Evolutionary conservation across 1,284 basidiomycete genomes (phyloP).

Genomic region (Trametes hirsuta): DNA sequence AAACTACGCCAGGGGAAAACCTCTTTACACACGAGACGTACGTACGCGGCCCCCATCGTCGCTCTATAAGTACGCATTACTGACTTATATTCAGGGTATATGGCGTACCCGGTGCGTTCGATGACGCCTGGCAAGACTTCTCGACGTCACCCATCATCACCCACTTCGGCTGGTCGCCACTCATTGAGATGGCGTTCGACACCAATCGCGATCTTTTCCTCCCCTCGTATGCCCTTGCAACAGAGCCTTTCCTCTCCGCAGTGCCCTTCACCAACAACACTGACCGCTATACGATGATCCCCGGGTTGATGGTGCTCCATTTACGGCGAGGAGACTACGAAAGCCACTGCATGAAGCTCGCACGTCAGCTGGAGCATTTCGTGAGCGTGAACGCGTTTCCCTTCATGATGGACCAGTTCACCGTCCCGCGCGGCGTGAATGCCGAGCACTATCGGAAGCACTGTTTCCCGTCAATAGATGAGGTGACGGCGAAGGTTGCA

Average conservation of each 20-base stretch:
- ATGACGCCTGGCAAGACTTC: conserved; percentile 42
- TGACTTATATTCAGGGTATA: conserved; percentile 37
- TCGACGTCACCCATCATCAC: conserved; percentile 40
- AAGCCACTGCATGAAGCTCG: conserved; percentile 52
- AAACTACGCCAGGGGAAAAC: conserved; percentile 20
- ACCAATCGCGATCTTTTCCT: conserved; percentile 40
- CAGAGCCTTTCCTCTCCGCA: conserved; percentile 21
- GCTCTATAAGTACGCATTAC: background rate
- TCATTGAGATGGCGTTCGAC: conserved; percentile 42
- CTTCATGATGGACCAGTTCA: conserved; percentile 42
- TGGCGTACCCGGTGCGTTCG: conserved; percentile 36
- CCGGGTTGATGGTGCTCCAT: conserved; percentile 58
- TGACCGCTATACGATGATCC: conserved; percentile 31
- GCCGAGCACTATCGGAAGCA: conserved; percentile 41
- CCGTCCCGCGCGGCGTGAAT: conserved; percentile 33
- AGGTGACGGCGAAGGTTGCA: conserved; percentile 47
- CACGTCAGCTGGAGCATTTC: conserved; percentile 43
- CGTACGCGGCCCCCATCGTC: too few relatives aligned
- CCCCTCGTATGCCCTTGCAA: conserved; percentile 8
- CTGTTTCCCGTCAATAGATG: conserved; percentile 51
- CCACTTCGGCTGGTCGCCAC: conserved; percentile 45
- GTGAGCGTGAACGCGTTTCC: conserved; percentile 46
- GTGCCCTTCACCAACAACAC: conserved; percentile 11
- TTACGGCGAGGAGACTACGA: conserved; percentile 64
- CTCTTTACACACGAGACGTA: conserved; percentile 39